These are phyloP conservation scores for Keithomyces neogunnii DNA, from an alignment of 2,329 filamentous ascomycete species.

Conservation along the genomic window DNA sequence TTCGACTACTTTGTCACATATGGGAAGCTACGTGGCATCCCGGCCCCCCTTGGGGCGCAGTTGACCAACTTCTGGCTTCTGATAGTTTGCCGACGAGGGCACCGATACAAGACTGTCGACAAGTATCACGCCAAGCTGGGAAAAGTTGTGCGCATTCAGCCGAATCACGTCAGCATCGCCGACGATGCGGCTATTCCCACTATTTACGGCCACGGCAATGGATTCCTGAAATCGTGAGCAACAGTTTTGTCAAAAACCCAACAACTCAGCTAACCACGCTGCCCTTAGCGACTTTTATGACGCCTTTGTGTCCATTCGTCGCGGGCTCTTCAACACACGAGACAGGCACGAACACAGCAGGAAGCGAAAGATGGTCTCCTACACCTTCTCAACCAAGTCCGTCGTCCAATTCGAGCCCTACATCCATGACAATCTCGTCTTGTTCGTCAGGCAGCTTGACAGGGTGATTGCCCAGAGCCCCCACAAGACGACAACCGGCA, in stretches of 20 bases:
- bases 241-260: not conserved
- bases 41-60: slow-evolving; percentile 52
- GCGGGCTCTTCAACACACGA: slow-evolving; percentile 84
- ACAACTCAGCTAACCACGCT: not conserved
- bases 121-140: slow-evolving; percentile 67
- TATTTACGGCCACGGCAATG: slow-evolving; percentile 75
- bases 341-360: slow-evolving; percentile 74
- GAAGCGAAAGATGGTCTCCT: slow-evolving; percentile 81
- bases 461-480: slow-evolving; percentile 40
- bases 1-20: slow-evolving; percentile 53
- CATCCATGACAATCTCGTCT: slow-evolving; percentile 69
- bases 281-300: slow-evolving; percentile 70
- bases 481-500: slow-evolving; percentile 44
- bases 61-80: slow-evolving; percentile 80
- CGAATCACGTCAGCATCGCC: slow-evolving; percentile 74
- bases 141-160: slow-evolving; percentile 74
- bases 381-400: slow-evolving; percentile 78
- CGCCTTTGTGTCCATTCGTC: slow-evolving; percentile 78
- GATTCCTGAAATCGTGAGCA: slow-evolving; percentile 59
- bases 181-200: slow-evolving; percentile 68
- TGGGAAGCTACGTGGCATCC: slow-evolving; percentile 42
- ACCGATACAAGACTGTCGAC: slow-evolving; percentile 58
- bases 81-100: slow-evolving; percentile 54
- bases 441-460: slow-evolving; percentile 68
- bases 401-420: slow-evolving; percentile 83